Conservation (phyloP, 352 stramenopile species). For the Hyaloperonospora brassicae region DNA sequence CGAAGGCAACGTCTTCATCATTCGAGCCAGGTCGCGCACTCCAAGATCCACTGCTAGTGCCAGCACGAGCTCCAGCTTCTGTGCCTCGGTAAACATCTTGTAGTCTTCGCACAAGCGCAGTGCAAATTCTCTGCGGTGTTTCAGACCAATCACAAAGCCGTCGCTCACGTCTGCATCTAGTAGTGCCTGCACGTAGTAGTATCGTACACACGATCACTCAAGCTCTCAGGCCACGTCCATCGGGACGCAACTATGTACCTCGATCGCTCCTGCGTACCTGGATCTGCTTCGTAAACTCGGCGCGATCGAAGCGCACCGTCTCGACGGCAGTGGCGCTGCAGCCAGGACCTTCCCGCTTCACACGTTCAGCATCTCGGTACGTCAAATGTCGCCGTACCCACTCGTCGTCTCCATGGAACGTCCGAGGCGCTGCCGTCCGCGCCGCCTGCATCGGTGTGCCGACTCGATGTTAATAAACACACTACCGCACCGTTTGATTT, state of each 20-base stretch:
- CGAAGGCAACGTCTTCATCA: slow-evolving; percentile 76
- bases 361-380: slow-evolving; percentile 31
- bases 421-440: not conserved
- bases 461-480: slow-evolving; percentile 1
- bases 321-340: slow-evolving; percentile 21
- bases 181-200: slow-evolving; percentile 28
- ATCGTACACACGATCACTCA: not conserved
- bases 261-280: slow-evolving; percentile 21
- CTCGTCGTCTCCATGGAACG: slow-evolving; percentile 45
- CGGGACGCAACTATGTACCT: not conserved
- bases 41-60: slow-evolving; percentile 72
- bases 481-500: not conserved
- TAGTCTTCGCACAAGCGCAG: slow-evolving; percentile 68
- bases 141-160: slow-evolving; percentile 80
- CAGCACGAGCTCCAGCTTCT: slow-evolving; percentile 74
- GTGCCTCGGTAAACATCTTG: slow-evolving; percentile 60
- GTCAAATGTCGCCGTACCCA: slow-evolving; percentile 43
- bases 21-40: slow-evolving; percentile 67
- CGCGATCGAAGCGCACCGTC: slow-evolving; percentile 51
- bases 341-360: slow-evolving; percentile 25
- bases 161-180: slow-evolving; percentile 58
- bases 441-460: not conserved
- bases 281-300: slow-evolving; percentile 48
- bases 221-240: not conserved
- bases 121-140: slow-evolving; percentile 70